Percentiles rank a stretch among this genome's conserved stretches.
phyloP scores from a whole-genome alignment of 768 basidiomycete genomes.

The Leccinum uliginosum region DNA sequence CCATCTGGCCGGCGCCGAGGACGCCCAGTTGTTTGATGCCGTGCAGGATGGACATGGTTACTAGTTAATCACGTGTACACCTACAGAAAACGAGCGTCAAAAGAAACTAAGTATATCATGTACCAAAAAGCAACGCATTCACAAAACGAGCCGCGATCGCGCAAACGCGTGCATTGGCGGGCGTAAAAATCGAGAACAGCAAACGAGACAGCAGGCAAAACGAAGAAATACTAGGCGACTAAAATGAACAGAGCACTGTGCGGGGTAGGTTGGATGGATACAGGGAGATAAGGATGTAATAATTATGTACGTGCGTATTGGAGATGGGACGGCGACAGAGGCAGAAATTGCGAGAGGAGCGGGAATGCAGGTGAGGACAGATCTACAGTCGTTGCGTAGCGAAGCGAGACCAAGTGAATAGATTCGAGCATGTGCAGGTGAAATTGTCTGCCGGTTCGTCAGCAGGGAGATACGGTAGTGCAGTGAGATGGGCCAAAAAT shows the following conservation, averaged over 20 bases:
- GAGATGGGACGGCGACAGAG: background rate
- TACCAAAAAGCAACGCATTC: conserved; percentile 15
- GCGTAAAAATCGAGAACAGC: conserved; percentile 12
- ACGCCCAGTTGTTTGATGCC: conserved; percentile 75
- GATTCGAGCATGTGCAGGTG: conserved; percentile 25
- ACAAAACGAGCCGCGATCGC: conserved; percentile 17
- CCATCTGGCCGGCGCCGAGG: conserved; percentile 85
- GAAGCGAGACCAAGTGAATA: conserved; percentile 16
- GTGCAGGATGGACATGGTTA: conserved; percentile 47
- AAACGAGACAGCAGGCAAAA: conserved; percentile 18
- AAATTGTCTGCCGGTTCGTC: conserved; percentile 18
- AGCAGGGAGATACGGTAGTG: conserved; percentile 4
- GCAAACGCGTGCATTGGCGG: conserved; percentile 1
- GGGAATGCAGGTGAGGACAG: conserved; percentile 17
- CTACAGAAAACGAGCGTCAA: conserved; percentile 17
- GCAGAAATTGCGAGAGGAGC: conserved; percentile 12
- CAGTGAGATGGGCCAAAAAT: background rate
- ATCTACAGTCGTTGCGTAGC: conserved; percentile 20
- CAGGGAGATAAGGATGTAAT: conserved; percentile 26
- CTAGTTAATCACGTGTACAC: conserved; percentile 20
- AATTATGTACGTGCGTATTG: conserved; percentile 22
- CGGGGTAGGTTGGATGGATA: conserved; percentile 20
- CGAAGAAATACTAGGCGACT: conserved; percentile 6
- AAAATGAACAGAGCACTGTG: conserved; percentile 21
- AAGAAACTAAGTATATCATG: conserved; percentile 5